These are phyloP conservation scores for Fusarium gaditjirri DNA, from an alignment of 2,329 filamentous ascomycete species.

Conservation along the genomic window DNA sequence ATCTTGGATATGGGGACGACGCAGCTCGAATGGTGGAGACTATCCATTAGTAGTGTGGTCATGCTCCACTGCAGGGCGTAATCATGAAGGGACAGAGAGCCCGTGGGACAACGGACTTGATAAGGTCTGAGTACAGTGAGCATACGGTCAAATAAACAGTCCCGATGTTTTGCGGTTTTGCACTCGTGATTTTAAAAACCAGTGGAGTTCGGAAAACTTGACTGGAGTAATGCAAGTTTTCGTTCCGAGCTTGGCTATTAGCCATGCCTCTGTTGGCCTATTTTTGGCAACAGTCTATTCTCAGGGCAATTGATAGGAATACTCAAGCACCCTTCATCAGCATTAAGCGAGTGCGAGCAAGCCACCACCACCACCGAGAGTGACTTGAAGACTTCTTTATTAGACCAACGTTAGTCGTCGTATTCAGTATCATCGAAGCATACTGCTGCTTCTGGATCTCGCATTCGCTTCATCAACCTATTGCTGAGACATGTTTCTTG, in stretches of 20 bases:
- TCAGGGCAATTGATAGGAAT: neutral
- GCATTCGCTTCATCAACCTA: constrained; percentile 16
- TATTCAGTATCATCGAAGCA: neutral
- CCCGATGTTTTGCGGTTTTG: neutral
- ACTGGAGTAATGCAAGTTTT: neutral
- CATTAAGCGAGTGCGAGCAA: constrained; percentile 32
- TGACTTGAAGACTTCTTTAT: neutral
- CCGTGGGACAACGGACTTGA: neutral
- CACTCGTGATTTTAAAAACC: neutral
- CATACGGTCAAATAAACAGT: neutral
- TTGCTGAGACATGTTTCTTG: neutral
- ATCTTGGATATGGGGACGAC: neutral
- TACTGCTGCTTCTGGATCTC: constrained; percentile 1
- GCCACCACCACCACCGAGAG: neutral
- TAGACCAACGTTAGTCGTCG: neutral
- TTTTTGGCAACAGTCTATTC: neutral
- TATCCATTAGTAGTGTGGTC: neutral
- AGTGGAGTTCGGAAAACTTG: neutral
- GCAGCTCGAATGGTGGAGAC: constrained; percentile 1
- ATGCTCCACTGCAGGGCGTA: constrained; percentile 1
- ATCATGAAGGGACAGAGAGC: neutral
- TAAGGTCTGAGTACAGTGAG: neutral
- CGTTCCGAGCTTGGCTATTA: neutral
- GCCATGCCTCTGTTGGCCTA: neutral
- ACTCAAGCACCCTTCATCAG: neutral